phyloP scores from a whole-genome alignment of 2,329 filamentous ascomycete genomes.

The Epichloe typhina region DNA sequence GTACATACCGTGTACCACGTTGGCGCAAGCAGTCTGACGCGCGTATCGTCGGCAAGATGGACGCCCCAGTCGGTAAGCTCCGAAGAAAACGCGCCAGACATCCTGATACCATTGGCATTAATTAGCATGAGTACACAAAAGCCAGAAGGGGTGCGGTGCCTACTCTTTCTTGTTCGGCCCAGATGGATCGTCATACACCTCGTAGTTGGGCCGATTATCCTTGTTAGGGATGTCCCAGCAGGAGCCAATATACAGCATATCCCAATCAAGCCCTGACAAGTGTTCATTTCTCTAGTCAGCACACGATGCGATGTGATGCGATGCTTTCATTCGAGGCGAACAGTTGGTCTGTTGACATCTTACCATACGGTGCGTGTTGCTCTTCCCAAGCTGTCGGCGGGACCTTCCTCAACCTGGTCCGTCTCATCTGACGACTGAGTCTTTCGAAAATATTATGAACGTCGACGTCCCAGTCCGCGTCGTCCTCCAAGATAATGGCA shows the following conservation, averaged over 20 bases:
- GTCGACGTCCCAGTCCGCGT: slow-evolving; percentile 1
- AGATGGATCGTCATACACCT: neutral
- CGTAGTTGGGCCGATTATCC: neutral
- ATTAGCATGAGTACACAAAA: neutral
- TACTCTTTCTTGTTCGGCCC: neutral
- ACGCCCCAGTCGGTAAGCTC: neutral
- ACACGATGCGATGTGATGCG: too few species aligned
- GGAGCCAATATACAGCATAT: neutral
- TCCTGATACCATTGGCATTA: neutral
- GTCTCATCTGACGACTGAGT: neutral
- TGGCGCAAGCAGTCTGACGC: neutral
- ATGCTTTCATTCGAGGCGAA: too few species aligned
- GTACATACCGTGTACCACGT: slow-evolving; percentile 3
- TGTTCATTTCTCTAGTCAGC: too few species aligned
- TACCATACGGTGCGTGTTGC: neutral
- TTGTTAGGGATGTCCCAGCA: slow-evolving; percentile 2
- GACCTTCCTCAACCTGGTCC: neutral
- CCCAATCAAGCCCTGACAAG: neutral
- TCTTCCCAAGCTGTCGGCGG: neutral
- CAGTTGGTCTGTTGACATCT: neutral
- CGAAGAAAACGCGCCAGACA: neutral
- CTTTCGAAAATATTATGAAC: neutral
- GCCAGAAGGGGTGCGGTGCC: neutral
- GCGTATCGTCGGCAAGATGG: neutral
- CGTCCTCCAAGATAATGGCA: slow-evolving; percentile 2